Percentiles rank a stretch among this genome's conserved stretches.
Evolutionary conservation across 441 rosid genomes (phyloP).

Genomic region (Isatis lusitanica): DNA sequence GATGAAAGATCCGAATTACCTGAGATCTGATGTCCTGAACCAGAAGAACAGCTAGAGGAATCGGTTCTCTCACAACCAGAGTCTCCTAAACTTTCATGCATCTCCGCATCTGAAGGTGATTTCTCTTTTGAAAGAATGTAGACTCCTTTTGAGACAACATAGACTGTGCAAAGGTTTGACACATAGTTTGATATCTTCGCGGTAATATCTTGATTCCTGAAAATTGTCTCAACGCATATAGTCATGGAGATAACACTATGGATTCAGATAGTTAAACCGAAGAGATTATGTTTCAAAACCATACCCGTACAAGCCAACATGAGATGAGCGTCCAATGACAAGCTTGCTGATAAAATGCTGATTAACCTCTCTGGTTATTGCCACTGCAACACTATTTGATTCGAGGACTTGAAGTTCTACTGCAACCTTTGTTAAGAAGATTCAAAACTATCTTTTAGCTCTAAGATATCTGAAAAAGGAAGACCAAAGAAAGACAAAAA

Average conservation of each 20-base stretch:
- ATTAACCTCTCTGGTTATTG: conserved; percentile 66
- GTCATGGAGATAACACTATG: not conserved
- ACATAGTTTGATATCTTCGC: conserved; percentile 54
- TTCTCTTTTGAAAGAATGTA: conserved; percentile 67
- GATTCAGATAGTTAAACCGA: not conserved
- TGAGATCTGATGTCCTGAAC: conserved; percentile 25
- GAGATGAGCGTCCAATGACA: conserved; percentile 76
- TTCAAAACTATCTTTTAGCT: not conserved
- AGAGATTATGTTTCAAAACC: not conserved
- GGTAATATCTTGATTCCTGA: conserved; percentile 50
- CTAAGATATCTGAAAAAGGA: not conserved
- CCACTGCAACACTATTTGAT: conserved; percentile 71
- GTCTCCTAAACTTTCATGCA: conserved; percentile 45
- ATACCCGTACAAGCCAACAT: conserved; percentile 55
- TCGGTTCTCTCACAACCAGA: conserved; percentile 41
- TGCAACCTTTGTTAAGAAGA: conserved; percentile 49
- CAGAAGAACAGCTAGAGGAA: conserved; percentile 43
- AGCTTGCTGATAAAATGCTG: conserved; percentile 54
- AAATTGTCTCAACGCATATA: conserved; percentile 34
- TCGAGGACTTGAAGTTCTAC: conserved; percentile 58
- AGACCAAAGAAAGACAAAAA: conserved; percentile 2
- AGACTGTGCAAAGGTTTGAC: conserved; percentile 75
- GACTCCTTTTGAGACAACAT: conserved; percentile 61
- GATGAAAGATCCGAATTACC: conserved; percentile 4
- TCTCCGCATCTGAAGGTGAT: conserved; percentile 54